These are phyloP conservation scores for Amaranthus palmeri DNA, from an alignment of 148 eudicot genomes.

Conservation along the genomic window DNA sequence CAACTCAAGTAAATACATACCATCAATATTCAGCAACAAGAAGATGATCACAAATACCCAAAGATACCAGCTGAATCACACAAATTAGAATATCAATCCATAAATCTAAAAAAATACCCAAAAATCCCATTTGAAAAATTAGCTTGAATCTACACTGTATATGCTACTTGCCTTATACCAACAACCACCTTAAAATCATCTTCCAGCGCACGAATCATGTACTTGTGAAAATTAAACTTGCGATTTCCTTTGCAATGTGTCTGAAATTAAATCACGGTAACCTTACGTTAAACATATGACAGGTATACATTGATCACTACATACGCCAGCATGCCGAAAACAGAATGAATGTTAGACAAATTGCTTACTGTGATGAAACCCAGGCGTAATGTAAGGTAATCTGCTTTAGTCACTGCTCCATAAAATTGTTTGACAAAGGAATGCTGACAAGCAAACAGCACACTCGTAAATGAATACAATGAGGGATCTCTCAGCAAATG, in stretches of 20 bases:
- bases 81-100: slow-evolving; percentile 12
- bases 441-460: slow-evolving; percentile 41
- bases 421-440: slow-evolving; percentile 85
- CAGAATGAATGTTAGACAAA: not conserved
- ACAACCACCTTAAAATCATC: slow-evolving; percentile 90
- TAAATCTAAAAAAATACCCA: not conserved
- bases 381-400: slow-evolving; percentile 62
- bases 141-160: not conserved
- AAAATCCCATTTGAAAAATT: not conserved
- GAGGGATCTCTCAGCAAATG: not conserved
- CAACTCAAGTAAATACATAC: slow-evolving; percentile 35
- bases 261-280: slow-evolving; percentile 33
- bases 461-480: not conserved
- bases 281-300: not conserved
- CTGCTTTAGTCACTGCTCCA: slow-evolving; percentile 80
- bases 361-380: slow-evolving; percentile 72
- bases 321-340: slow-evolving; percentile 6
- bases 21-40: slow-evolving; percentile 78
- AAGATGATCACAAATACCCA: slow-evolving; percentile 86
- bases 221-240: slow-evolving; percentile 90
- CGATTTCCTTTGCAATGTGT: slow-evolving; percentile 73
- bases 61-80: slow-evolving; percentile 86
- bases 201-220: slow-evolving; percentile 93
- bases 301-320: not conserved
- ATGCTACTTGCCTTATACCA: slow-evolving; percentile 69